Base-by-base conservation (phyloP, 2,329 filamentous ascomycete species). In the Aspergillus luchuensis region DNA sequence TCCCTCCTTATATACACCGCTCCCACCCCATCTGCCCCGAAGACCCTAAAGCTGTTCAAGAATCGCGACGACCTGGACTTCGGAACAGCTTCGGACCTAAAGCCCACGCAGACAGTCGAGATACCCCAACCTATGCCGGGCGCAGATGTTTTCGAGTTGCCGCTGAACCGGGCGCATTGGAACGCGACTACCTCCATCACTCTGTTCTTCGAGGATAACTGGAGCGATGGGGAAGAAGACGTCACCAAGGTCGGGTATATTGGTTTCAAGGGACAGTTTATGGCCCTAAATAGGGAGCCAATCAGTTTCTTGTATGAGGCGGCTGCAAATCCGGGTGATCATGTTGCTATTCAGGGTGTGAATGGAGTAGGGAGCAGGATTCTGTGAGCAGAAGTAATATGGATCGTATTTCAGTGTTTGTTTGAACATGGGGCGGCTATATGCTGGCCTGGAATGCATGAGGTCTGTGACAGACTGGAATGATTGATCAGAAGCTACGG, bases 211-310 rank as follows among this genome's bases (percentile, higher is more conserved):
- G 89, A 91, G 69, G 91, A 97, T 74, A 99, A 98, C 73, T 97
- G 94, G 77, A 85, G 87, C 68, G 85, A 87, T 51, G 91, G 87
- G 0, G 90, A 92, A 13, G 91, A 93, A 72, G 91, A 96, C 58
- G 87, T 89, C 58, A 94, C 91, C 48, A 84, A 87, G 52, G 75
- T 98, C 2, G 88, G 83, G 63, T 99, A 97, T 78, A 65, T 98
- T 59, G 95, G 91, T 1, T 98, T 99, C 81, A 93, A 91, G 78
- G 95, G 95, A 23, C 91, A 97, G 78, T 98, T 92, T 84, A 95
- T 95, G 85, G 87, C 88, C 74, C 78, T 96, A 71, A 95, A 89
- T 50, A 84, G 89, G 58, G 91, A 94, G 73, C 92, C 95, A 1
- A 81, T 90, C 6, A 92, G 90, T 67, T 94, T 98, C 69, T 71